Conservation (phyloP, 768 basidiomycete species). For the Russula sp. region DNA sequence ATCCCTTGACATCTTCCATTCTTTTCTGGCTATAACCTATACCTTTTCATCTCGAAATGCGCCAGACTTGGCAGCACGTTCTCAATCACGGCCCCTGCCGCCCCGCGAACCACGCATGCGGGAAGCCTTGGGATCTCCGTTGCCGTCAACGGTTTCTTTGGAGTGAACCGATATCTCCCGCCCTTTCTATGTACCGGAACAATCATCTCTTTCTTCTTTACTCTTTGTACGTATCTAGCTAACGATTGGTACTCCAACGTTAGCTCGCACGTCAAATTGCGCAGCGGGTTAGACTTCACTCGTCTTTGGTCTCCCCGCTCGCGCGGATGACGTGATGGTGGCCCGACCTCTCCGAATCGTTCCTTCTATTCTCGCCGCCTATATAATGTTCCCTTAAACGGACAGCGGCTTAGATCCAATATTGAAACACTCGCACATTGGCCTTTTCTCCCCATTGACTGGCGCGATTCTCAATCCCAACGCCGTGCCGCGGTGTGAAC, state of each 20-base stretch:
- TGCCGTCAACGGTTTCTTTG: slow-evolving; percentile 12
- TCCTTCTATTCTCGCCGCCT: slow-evolving; percentile 20
- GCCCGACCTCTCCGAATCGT: slow-evolving; percentile 4
- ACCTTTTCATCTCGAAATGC: slow-evolving; percentile 9
- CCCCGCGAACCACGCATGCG: slow-evolving; percentile 25
- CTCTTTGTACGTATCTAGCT: background rate
- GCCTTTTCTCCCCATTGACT: slow-evolving; percentile 2
- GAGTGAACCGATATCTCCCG: background rate
- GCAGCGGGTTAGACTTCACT: background rate
- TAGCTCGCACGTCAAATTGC: background rate
- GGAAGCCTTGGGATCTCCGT: slow-evolving; percentile 23
- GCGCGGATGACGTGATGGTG: slow-evolving; percentile 3
- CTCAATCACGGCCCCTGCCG: slow-evolving; percentile 21
- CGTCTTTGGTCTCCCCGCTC: background rate
- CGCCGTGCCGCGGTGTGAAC: slow-evolving; percentile 8
- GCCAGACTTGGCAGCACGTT: slow-evolving; percentile 10
- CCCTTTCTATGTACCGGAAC: background rate
- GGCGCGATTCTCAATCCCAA: slow-evolving; percentile 10
- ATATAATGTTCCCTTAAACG: slow-evolving; percentile 21
- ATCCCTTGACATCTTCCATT: slow-evolving; percentile 26
- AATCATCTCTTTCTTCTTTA: background rate
- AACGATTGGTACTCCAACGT: background rate
- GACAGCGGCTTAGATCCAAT: slow-evolving; percentile 20
- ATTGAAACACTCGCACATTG: background rate
- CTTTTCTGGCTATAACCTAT: slow-evolving; percentile 5